A percentile compares a stretch with the other conserved stretches of the same genome.
Evolutionary conservation across 2,329 filamentous ascomycete species (phyloP).

Genomic region (Neoarthrinium moseri): DNA sequence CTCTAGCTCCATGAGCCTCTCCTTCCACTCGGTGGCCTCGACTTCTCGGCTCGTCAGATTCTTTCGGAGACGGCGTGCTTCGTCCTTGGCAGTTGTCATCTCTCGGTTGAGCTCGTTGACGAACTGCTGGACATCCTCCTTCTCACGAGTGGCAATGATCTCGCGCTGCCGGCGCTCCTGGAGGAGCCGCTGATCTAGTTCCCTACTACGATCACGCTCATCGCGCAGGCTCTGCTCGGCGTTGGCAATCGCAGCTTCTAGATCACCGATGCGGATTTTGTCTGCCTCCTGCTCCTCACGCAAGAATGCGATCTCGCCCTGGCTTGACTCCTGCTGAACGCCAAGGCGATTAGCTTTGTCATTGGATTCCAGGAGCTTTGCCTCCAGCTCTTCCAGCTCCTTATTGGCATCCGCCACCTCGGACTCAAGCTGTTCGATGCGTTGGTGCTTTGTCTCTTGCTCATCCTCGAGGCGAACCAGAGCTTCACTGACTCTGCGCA

Average conservation of each 20-base stretch:
- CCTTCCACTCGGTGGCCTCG: conserved; percentile 88
- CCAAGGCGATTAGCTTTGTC: conserved; percentile 84
- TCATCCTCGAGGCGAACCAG: conserved; percentile 88
- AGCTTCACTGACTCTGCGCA: conserved; percentile 86
- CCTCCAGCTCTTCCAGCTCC: conserved; percentile 83
- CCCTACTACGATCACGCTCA: conserved; percentile 73
- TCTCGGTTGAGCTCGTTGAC: conserved; percentile 92
- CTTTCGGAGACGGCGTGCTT: conserved; percentile 78
- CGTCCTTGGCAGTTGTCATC: conserved; percentile 78
- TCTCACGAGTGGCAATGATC: conserved; percentile 81
- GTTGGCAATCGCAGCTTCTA: conserved; percentile 79
- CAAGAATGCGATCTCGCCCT: conserved; percentile 90
- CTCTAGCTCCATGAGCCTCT: conserved; percentile 85
- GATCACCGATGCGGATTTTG: conserved; percentile 95
- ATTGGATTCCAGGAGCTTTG: conserved; percentile 79
- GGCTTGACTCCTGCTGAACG: conserved; percentile 89
- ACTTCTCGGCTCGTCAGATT: conserved; percentile 80
- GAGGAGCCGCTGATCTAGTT: conserved; percentile 72
- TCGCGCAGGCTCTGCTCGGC: conserved; percentile 79
- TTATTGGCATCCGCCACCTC: conserved; percentile 81
- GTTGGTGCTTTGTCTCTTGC: conserved; percentile 72
- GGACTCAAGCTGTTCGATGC: conserved; percentile 79
- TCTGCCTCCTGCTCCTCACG: conserved; percentile 95
- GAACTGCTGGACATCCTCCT: conserved; percentile 91
- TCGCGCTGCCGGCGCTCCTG: conserved; percentile 86